Evolutionary conservation across 148 eudicot species (phyloP), one percentile per base, ranked within the genome.

Genomic region (Rhododendron molle): DNA sequence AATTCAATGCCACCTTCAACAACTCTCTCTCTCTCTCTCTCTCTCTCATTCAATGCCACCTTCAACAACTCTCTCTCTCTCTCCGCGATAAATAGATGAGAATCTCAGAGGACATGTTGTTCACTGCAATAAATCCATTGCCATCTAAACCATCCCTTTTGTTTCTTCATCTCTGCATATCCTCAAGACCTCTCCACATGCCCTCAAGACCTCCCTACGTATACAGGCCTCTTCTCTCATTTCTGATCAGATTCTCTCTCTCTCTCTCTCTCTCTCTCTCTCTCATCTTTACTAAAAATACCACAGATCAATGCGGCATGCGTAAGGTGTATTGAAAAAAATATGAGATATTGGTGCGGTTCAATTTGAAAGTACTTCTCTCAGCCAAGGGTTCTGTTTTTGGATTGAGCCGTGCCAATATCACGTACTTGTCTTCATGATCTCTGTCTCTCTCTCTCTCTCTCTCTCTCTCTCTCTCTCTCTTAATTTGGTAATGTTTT

Each of bases 351-450:
- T 79, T 79, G 60, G 62, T 79, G 82, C 82, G 62, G 82, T 79
- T 79, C 82, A 79, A 79, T 79, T 28, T 79, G 82, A 79, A 79
- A 50, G 38, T 30, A 50, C 58, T 79, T 11, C 82, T 79, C 82
- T 49, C 6, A 49, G 82, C 14, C 26, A n/a, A 47, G 60, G 62
- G 86, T 83, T 34, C 77, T 83, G 72, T 84, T 85, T 44, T 89
- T 83, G 89, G 81, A 91, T 91, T 91, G 91, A 89, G 91, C 92
- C 92, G 92, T 91, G 92, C 92, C 92, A 91, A 89, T 89, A 91
- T 91, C 92, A 88, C 91, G 92, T 83, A 83, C 4, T 54, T 5
- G 13, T 85, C 46, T 23, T 6, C 11, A 2, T 26, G 13, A 79
- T 49, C 4, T 28, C 28, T 12, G 21, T 10, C 77, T 13, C 38